Conservation (phyloP, 2,329 filamentous ascomycete genomes). For the Sporothrix brasiliensis region DNA sequence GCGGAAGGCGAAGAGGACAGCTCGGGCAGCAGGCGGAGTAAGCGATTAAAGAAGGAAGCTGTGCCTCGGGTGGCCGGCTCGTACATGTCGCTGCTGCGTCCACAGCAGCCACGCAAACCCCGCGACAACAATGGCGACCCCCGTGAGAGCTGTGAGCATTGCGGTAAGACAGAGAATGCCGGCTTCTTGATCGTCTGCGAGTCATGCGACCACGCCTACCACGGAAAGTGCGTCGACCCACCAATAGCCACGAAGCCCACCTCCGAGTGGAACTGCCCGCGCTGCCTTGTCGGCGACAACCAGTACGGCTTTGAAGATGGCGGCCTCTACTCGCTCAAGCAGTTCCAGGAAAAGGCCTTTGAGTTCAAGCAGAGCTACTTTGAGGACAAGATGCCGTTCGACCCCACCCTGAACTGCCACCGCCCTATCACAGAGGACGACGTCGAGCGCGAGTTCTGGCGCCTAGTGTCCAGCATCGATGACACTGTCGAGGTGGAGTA, state of each 20-base stretch:
- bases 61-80: conserved; percentile 90
- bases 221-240: conserved; percentile 86
- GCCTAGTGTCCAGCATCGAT: conserved; percentile 87
- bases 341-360: conserved; percentile 94
- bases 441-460: conserved; percentile 95
- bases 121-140: conserved; percentile 55
- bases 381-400: conserved; percentile 83
- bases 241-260: conserved; percentile 76
- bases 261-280: conserved; percentile 92
- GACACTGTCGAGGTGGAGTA: conserved; percentile 98
- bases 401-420: conserved; percentile 78
- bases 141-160: conserved; percentile 77
- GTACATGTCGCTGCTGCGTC: conserved; percentile 92
- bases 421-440: conserved; percentile 89
- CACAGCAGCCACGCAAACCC: conserved; percentile 69
- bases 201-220: conserved; percentile 85
- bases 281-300: conserved; percentile 92
- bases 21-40: conserved; percentile 77
- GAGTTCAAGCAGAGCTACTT: conserved; percentile 96
- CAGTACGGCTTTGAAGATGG: conserved; percentile 98
- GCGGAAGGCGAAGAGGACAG: conserved; percentile 64
- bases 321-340: conserved; percentile 88
- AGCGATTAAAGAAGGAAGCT: conserved; percentile 81
- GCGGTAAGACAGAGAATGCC: conserved; percentile 75
- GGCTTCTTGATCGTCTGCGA: conserved; percentile 79